Percentiles rank a stretch among this genome's conserved stretches.
These are phyloP conservation scores for Rhodotorula sp. DNA, from an alignment of 1,284 basidiomycete species.

Conservation along the genomic window DNA sequence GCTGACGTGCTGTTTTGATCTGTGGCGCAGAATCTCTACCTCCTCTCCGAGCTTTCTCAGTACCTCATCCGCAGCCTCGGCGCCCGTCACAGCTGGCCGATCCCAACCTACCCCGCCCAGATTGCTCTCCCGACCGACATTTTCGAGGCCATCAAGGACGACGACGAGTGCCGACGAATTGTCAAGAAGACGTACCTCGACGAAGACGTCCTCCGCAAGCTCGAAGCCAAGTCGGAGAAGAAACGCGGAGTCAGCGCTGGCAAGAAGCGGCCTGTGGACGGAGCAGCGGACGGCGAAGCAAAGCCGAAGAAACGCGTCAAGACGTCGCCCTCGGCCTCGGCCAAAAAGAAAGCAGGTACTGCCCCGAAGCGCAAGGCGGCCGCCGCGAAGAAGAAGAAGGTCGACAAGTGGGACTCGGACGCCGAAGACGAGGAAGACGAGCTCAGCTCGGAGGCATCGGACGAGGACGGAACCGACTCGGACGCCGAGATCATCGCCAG, in stretches of 20 bases:
- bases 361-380: background rate
- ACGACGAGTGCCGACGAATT: slow-evolving; percentile 35
- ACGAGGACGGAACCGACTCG: slow-evolving; percentile 23
- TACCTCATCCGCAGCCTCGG: slow-evolving; percentile 75
- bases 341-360: background rate
- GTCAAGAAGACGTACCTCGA: slow-evolving; percentile 57
- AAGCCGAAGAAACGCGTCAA: background rate
- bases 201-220: slow-evolving; percentile 60
- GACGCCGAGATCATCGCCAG: slow-evolving; percentile 6
- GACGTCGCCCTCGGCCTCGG: background rate
- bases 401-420: slow-evolving; percentile 17
- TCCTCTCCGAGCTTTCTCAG: slow-evolving; percentile 84
- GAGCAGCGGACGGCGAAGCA: background rate
- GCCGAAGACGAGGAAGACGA: background rate
- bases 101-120: slow-evolving; percentile 74
- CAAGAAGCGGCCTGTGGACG: slow-evolving; percentile 16
- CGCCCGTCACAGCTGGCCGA: slow-evolving; percentile 67
- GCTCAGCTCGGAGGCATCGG: slow-evolving; percentile 7
- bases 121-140: slow-evolving; percentile 80
- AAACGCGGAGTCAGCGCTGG: slow-evolving; percentile 6
- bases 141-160: slow-evolving; percentile 53
- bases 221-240: slow-evolving; percentile 47
- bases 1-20: background rate
- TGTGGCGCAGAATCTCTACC: slow-evolving; percentile 71
- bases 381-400: slow-evolving; percentile 4